phyloP scores from a whole-genome alignment of 148 eudicot species.

The Fagopyrum tataricum region DNA sequence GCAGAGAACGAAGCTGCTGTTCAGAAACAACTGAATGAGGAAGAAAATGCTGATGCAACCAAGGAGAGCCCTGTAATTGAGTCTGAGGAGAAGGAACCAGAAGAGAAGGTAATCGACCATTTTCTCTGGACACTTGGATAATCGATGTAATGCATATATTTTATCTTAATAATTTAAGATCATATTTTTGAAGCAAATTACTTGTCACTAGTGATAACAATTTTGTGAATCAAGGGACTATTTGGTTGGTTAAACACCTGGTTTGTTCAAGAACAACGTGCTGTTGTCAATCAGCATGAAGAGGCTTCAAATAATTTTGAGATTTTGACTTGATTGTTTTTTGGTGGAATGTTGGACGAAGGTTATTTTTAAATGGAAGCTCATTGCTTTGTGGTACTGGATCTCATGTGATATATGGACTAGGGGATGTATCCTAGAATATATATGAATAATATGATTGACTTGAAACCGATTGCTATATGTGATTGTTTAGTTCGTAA shows the following conservation, averaged over 20 bases:
- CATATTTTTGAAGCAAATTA: not conserved
- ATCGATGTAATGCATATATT: not conserved
- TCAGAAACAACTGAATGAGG: conserved; percentile 42
- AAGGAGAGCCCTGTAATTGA: conserved; percentile 41
- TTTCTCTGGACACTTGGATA: not conserved
- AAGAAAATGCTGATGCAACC: conserved; percentile 33
- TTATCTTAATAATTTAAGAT: not conserved
- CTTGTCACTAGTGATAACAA: not conserved
- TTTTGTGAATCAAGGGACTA: not conserved
- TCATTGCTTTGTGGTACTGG: not conserved
- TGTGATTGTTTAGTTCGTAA: not conserved
- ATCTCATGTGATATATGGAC: not conserved
- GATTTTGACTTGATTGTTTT: not conserved
- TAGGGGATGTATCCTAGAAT: not conserved
- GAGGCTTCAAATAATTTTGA: not conserved
- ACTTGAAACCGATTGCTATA: not conserved
- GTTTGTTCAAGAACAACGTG: not conserved
- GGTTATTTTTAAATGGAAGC: not conserved
- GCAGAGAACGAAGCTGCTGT: conserved; percentile 33
- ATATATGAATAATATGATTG: no score
- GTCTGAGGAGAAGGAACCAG: conserved; percentile 46
- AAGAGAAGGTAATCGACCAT: conserved; percentile 36
- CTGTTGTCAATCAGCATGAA: not conserved
- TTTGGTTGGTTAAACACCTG: not conserved
- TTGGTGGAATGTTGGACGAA: not conserved